A percentile compares a stretch with the other conserved stretches of the same genome.
phyloP scores from a whole-genome alignment of 116 monocot species.

The Dioscorea cayenensis region DNA sequence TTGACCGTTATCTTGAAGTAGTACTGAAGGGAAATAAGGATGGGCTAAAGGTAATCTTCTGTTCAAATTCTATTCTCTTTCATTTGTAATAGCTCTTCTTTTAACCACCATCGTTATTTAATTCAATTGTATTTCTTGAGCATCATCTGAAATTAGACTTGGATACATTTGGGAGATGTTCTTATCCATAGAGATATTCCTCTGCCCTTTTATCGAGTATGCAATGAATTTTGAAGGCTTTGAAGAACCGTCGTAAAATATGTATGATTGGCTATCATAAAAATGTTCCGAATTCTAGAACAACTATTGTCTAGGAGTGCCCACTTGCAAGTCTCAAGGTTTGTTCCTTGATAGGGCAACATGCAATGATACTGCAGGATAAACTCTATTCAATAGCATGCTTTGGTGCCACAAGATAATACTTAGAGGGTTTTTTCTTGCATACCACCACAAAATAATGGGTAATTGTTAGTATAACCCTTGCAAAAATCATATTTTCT shows the following conservation, averaged over 20 bases:
- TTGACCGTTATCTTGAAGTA: constrained; percentile 76
- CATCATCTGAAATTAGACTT: neutral
- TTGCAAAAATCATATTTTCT: too few species aligned
- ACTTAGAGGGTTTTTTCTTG: neutral
- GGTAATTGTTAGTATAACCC: too few species aligned
- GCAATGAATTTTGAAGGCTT: neutral
- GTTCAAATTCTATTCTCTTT: neutral
- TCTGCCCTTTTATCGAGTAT: too few species aligned
- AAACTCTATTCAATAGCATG: neutral
- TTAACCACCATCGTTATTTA: neutral
- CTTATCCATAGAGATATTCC: too few species aligned
- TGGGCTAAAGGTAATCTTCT: constrained; percentile 68
- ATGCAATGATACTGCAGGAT: neutral
- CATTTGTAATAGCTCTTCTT: neutral
- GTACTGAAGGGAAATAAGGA: constrained; percentile 97
- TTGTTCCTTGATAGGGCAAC: neutral
- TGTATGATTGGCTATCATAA: too few species aligned
- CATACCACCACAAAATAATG: too few species aligned
- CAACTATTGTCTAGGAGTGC: neutral
- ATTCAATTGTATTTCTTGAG: neutral
- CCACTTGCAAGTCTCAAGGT: neutral
- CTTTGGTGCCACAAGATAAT: neutral
- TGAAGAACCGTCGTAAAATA: neutral
- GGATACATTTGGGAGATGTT: neutral
- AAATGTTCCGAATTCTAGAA: neutral